These are phyloP conservation scores for Nakazawaea molendinolei DNA, from an alignment of 805 yeast species.

Conservation along the genomic window DNA sequence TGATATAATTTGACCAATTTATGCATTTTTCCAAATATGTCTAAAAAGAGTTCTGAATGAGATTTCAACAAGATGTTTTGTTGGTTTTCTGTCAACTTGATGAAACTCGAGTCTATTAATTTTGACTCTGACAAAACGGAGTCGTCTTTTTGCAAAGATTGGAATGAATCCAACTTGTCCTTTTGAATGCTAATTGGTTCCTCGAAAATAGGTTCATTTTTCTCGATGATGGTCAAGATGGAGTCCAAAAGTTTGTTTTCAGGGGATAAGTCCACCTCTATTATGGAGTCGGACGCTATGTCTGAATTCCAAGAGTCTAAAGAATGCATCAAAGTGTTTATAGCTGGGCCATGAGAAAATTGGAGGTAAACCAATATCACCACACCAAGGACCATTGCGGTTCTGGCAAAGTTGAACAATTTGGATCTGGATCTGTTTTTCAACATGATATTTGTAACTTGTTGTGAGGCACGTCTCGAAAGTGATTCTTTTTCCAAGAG, in stretches of 20 bases:
- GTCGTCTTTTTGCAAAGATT: not conserved
- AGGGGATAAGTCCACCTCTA: not conserved
- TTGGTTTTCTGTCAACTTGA: conserved; percentile 3
- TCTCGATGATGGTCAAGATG: not conserved
- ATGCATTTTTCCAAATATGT: conserved; percentile 8
- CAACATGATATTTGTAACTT: conserved; percentile 5
- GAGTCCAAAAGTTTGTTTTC: conserved; percentile 3
- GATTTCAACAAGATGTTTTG: not conserved
- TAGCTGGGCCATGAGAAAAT: conserved; percentile 7
- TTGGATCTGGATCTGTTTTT: conserved; percentile 6
- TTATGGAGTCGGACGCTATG: not conserved
- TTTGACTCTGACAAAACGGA: not conserved
- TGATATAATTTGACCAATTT: conserved; percentile 9
- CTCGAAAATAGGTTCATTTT: conserved; percentile 6
- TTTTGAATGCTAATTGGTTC: not conserved
- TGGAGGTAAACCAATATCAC: conserved; percentile 3
- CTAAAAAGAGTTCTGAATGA: conserved; percentile 7
- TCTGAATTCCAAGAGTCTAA: not conserved
- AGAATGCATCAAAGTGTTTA: conserved; percentile 6
- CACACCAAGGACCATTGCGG: not conserved
- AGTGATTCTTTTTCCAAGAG: conserved; percentile 6
- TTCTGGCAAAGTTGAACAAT: not conserved
- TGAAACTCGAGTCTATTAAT: not conserved
- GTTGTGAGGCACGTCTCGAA: conserved; percentile 11
- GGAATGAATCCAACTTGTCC: not conserved